phyloP scores from a whole-genome alignment of 2,329 filamentous ascomycete species.

The Fusarium cyanostomum region DNA sequence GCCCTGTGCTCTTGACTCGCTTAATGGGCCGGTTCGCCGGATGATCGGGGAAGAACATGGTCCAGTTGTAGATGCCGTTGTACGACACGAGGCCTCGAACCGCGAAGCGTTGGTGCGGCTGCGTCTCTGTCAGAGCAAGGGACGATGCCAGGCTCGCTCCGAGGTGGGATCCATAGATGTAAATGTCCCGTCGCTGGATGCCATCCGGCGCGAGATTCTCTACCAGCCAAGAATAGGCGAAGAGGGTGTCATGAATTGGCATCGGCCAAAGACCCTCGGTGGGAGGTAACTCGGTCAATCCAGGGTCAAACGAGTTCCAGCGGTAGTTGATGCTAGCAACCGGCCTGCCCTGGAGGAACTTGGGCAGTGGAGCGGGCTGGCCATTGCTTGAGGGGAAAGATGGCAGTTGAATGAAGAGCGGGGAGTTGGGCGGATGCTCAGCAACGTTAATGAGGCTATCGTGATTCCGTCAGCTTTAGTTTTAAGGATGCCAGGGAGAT shows the following conservation, averaged over 20 bases:
- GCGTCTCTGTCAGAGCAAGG: conserved; percentile 66
- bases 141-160: conserved; percentile 66
- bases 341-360: conserved; percentile 55
- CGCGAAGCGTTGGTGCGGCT: conserved; percentile 53
- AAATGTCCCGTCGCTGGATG: conserved; percentile 49
- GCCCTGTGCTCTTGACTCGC: conserved; percentile 24
- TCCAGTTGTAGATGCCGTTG: conserved; percentile 73
- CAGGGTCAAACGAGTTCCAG: conserved; percentile 53
- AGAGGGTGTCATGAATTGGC: conserved; percentile 65
- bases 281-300: conserved; percentile 38
- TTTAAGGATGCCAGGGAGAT: neutral
- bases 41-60: conserved; percentile 65
- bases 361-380: conserved; percentile 48
- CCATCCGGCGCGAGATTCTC: conserved; percentile 53
- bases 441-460: conserved; percentile 60
- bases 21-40: conserved; percentile 50
- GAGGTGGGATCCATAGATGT: conserved; percentile 66
- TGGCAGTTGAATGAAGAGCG: conserved; percentile 66
- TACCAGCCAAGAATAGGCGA: conserved; percentile 64
- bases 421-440: conserved; percentile 49
- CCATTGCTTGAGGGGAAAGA: conserved; percentile 51
- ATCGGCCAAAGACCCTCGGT: conserved; percentile 58
- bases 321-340: conserved; percentile 68
- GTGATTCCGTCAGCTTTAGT: conserved; percentile 26
- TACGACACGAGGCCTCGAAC: conserved; percentile 64